Evolutionary conservation across 768 basidiomycete species (phyloP).

Genomic region (Lactifluus echinatus): DNA sequence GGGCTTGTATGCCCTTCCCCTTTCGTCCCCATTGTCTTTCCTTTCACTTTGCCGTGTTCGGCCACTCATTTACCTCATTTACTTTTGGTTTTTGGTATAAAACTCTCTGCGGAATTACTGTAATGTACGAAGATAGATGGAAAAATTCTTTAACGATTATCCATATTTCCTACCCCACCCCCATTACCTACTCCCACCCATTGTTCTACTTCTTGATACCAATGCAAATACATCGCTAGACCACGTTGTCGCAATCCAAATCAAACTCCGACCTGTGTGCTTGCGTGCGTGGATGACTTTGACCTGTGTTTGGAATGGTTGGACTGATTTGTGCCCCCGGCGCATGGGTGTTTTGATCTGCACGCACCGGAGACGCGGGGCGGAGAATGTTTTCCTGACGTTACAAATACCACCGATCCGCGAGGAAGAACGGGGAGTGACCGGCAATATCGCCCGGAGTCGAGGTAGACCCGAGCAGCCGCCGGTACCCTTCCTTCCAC

Average conservation of each 20-base stretch:
- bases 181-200: neutral
- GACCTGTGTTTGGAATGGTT: no score
- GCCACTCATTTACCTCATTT: neutral
- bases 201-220: neutral
- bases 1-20: neutral
- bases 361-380: neutral
- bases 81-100: constrained; percentile 2
- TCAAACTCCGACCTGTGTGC: neutral
- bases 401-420: no score
- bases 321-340: no score
- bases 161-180: neutral
- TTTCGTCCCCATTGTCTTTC: neutral
- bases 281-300: neutral
- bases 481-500: no score
- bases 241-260: neutral
- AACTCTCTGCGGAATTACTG: neutral
- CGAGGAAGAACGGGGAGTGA: no score
- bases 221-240: neutral
- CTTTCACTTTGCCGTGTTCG: neutral
- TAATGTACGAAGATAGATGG: neutral
- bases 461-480: no score
- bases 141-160: neutral
- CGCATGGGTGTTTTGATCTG: neutral
- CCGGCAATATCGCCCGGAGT: no score
- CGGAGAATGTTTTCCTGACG: no score